A percentile compares a stretch with the other conserved stretches of the same genome.
Evolutionary conservation across 768 basidiomycete species (phyloP).

Genomic region (Russula earlei): DNA sequence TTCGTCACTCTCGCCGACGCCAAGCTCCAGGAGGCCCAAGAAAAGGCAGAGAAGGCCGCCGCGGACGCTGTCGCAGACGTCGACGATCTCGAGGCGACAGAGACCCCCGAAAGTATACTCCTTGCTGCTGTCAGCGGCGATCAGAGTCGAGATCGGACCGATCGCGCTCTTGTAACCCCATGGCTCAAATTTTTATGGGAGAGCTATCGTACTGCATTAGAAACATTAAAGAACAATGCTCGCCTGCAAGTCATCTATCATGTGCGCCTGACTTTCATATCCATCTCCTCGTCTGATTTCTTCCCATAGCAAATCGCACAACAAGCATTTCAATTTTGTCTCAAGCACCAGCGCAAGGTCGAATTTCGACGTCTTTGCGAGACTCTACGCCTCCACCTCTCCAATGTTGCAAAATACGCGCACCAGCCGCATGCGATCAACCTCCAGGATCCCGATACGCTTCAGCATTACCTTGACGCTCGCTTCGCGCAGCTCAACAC

Average conservation of each 20-base stretch:
- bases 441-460: constrained; percentile 87
- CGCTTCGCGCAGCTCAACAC: constrained; percentile 95
- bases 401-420: constrained; percentile 91
- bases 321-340: constrained; percentile 95
- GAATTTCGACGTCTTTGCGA: constrained; percentile 97
- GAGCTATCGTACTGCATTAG: constrained; percentile 89
- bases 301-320: constrained; percentile 75
- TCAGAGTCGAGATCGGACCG: constrained; percentile 89
- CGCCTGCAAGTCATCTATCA: constrained; percentile 91
- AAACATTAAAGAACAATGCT: constrained; percentile 94
- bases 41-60: constrained; percentile 69
- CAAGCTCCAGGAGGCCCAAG: constrained; percentile 80
- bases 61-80: constrained; percentile 58
- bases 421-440: constrained; percentile 93
- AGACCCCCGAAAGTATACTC: constrained; percentile 88
- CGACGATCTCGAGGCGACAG: constrained; percentile 92
- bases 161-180: constrained; percentile 89
- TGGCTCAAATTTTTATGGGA: constrained; percentile 99
- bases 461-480: constrained; percentile 92
- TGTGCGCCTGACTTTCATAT: constrained; percentile 34
- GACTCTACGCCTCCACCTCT: constrained; percentile 86
- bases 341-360: constrained; percentile 87
- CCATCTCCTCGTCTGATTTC: not conserved
- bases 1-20: constrained; percentile 76
- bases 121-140: constrained; percentile 84